A percentile compares a stretch with the other conserved stretches of the same genome.
Evolutionary conservation across 495 filamentous ascomycete species (phyloP).

Genomic region (Talaromyces borbonicus): DNA sequence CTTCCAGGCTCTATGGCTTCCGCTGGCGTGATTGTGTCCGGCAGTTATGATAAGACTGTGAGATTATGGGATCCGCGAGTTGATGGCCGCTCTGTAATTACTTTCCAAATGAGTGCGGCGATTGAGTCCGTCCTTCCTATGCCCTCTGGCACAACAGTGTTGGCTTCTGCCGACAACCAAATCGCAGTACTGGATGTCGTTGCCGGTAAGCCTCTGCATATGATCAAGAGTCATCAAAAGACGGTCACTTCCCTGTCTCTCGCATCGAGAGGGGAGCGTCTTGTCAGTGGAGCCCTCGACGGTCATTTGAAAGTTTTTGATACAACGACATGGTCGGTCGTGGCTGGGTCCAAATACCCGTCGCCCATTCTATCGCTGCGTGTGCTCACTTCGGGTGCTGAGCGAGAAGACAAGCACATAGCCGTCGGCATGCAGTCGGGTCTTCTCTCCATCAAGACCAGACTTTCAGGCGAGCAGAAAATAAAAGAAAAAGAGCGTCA

Average conservation of each 20-base stretch:
- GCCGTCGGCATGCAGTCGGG: slow-evolving; percentile 92
- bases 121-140: slow-evolving; percentile 82
- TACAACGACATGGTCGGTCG: slow-evolving; percentile 83
- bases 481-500: slow-evolving; percentile 64
- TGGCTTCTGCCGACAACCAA: slow-evolving; percentile 76
- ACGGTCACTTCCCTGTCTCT: slow-evolving; percentile 75
- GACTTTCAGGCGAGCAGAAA: slow-evolving; percentile 74
- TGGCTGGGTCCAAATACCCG: slow-evolving; percentile 84
- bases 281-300: slow-evolving; percentile 82
- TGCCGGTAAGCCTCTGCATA: slow-evolving; percentile 73
- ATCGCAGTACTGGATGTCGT: slow-evolving; percentile 92
- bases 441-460: slow-evolving; percentile 75
- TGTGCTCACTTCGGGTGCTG: slow-evolving; percentile 55
- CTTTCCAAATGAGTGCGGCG: slow-evolving; percentile 82
- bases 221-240: slow-evolving; percentile 94
- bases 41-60: slow-evolving; percentile 90
- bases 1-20: slow-evolving; percentile 65
- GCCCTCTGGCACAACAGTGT: slow-evolving; percentile 72
- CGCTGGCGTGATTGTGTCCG: slow-evolving; percentile 67
- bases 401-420: slow-evolving; percentile 74
- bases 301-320: slow-evolving; percentile 97
- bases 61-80: slow-evolving; percentile 85
- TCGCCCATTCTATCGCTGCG: slow-evolving; percentile 75
- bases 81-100: slow-evolving; percentile 61
- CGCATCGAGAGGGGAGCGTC: slow-evolving; percentile 67